A percentile compares a stretch with the other conserved stretches of the same genome.
Evolutionary conservation across 73 alveolate species (phyloP).

Genomic region (Symbiodinium pilosum): DNA sequence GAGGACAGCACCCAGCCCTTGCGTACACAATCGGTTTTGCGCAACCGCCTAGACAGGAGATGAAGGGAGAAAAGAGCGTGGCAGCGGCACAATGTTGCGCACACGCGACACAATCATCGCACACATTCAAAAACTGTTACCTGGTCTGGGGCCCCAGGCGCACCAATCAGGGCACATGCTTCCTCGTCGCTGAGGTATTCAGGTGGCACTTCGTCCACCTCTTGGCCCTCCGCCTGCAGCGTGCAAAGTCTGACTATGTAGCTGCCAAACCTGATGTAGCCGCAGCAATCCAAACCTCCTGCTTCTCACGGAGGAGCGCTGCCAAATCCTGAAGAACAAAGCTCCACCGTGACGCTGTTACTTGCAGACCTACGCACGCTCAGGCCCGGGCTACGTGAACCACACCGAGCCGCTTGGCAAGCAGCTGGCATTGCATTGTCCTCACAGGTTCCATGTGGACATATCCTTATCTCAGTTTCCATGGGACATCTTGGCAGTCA

Average conservation of each 20-base stretch:
- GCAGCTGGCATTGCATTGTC: conserved; percentile 82
- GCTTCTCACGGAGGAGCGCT: conserved; percentile 74
- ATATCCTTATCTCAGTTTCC: too few relatives aligned
- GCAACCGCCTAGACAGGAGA: conserved; percentile 23
- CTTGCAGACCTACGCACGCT: neutral
- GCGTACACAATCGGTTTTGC: conserved; percentile 79
- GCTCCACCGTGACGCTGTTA: neutral
- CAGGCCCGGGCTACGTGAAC: conserved; percentile 64
- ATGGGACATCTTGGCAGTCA: too few relatives aligned
- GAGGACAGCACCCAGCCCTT: conserved; percentile 59
- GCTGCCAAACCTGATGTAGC: neutral
- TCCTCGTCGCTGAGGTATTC: conserved; percentile 85
- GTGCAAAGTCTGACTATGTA: neutral
- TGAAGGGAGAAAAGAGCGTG: neutral
- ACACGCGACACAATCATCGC: too few relatives aligned
- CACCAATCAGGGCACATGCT: conserved; percentile 59
- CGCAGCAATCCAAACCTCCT: neutral
- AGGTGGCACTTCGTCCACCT: conserved; percentile 76
- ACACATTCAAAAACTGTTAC: too few relatives aligned
- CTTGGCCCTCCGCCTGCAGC: neutral
- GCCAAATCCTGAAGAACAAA: conserved; percentile 32
- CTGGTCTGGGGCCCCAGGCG: conserved; percentile 14
- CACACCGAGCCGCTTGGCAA: conserved; percentile 47
- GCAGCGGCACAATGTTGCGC: too few relatives aligned
- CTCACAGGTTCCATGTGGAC: too few relatives aligned